Percentiles rank a stretch among this genome's conserved stretches.
These are phyloP conservation scores for Rhododendron griersonianum DNA, from an alignment of 148 eudicot genomes.

Conservation along the genomic window DNA sequence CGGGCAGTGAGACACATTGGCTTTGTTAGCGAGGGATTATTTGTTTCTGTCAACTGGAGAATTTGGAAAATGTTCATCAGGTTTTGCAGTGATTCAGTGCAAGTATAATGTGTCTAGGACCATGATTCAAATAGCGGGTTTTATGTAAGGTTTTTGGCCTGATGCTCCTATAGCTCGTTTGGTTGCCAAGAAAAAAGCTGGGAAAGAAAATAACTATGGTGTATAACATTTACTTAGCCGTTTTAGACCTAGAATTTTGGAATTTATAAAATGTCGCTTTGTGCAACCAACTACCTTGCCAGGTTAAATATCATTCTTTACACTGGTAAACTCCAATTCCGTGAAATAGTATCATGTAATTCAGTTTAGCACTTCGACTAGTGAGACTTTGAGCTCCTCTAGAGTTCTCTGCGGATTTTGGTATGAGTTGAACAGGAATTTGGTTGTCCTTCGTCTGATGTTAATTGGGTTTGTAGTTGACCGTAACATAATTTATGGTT, in stretches of 20 bases:
- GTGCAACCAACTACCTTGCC: neutral
- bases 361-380: neutral
- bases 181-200: neutral
- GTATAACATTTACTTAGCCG: neutral
- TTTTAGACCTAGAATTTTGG: neutral
- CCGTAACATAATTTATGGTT: neutral
- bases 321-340: neutral
- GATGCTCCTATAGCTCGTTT: neutral
- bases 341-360: neutral
- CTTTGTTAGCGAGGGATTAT: neutral
- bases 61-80: neutral
- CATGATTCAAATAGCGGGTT: neutral
- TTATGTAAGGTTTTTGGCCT: neutral
- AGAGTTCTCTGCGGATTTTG: neutral
- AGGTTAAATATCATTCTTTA: neutral
- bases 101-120: neutral
- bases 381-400: neutral
- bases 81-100: neutral
- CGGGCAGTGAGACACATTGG: neutral
- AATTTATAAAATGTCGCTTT: neutral
- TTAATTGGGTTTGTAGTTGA: neutral
- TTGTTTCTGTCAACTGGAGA: neutral
- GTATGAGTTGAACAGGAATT: neutral
- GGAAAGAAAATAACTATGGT: neutral
- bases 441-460: neutral